Base-by-base conservation (phyloP, 1,139 yeast genomes). In the Debaryomyces coudertii region DNA sequence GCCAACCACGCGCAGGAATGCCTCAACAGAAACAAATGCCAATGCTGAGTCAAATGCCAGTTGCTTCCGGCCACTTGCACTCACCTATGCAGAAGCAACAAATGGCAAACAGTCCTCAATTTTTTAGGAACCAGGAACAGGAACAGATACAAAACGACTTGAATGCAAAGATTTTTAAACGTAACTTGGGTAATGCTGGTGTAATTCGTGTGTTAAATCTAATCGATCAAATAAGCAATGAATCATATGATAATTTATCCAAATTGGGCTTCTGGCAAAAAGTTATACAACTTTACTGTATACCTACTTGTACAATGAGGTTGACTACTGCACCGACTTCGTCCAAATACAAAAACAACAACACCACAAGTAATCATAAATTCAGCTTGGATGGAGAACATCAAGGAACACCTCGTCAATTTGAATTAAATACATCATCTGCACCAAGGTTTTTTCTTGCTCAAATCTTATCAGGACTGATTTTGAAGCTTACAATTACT, bases 401-500 rank as follows among this genome's bases (percentile, higher is more conserved):
- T 18, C 36, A 25, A 7, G 35, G 35, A 16, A 15, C 22, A 8
- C 42, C 76, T 11, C 71, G 83, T 47, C 83, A 77, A 52, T 87
- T 82, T 61, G 92, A 84, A 49, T 74, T 90, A 24, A 79, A 83
- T 8, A 74, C 79, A 6, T 74, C 82, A 2, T 76, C 89, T 2
- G 77, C 89, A n/a, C 89, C 95, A 1, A 66, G 86, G 44, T 79
- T 86, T 50, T 77, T 84, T 53, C 75, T 76, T 40, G 71, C 85
- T 0, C 71, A 80, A 33, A 74, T 80, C 29, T 67, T 76, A 38
- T 69, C 79, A n/a, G 82, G 85, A 0, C 62, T 60, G 9, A 79
- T 86, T 2, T 65, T 71, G 5, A 71, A 80, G 40, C 77, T 86
- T 47, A 83, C 81, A 45, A 62, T 87, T 3, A 68, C 77, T 5